phyloP scores from a whole-genome alignment of 345 rosid species.

The Carallia brachiata region DNA sequence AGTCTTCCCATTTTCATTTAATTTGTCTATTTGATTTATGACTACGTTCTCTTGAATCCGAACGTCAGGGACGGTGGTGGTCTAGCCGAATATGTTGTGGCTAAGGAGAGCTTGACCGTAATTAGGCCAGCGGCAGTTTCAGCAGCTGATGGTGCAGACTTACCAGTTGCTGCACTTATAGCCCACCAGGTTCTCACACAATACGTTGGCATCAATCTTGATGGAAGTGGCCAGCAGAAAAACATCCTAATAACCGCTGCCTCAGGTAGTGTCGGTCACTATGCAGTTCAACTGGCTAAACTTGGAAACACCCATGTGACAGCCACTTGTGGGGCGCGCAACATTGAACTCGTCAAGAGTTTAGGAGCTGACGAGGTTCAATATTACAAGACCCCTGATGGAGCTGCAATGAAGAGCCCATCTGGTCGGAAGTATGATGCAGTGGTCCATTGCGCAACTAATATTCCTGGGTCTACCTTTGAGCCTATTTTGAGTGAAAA shows the following conservation, averaged over 20 bases:
- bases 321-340: conserved; percentile 87
- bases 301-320: conserved; percentile 73
- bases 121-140: conserved; percentile 61
- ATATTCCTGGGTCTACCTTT: conserved; percentile 61
- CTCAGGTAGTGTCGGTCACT: conserved; percentile 84
- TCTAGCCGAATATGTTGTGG: conserved; percentile 63
- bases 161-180: conserved; percentile 65
- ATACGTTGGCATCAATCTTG: conserved; percentile 62
- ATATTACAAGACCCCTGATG: conserved; percentile 77
- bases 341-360: conserved; percentile 60
- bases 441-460: conserved; percentile 62
- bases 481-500: conserved; percentile 56
- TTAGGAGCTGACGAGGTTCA: conserved; percentile 82
- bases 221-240: conserved; percentile 48
- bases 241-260: conserved; percentile 74
- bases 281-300: conserved; percentile 73
- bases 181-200: conserved; percentile 60
- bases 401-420: conserved; percentile 66
- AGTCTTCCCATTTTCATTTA: neutral
- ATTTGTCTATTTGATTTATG: neutral
- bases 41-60: conserved; percentile 11
- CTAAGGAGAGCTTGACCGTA: conserved; percentile 52
- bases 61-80: conserved; percentile 35
- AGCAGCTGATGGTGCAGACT: conserved; percentile 64
- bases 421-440: conserved; percentile 71